These are phyloP conservation scores for Emiliania huxleyi DNA, from an alignment of 78 protist species.

Conservation along the genomic window DNA sequence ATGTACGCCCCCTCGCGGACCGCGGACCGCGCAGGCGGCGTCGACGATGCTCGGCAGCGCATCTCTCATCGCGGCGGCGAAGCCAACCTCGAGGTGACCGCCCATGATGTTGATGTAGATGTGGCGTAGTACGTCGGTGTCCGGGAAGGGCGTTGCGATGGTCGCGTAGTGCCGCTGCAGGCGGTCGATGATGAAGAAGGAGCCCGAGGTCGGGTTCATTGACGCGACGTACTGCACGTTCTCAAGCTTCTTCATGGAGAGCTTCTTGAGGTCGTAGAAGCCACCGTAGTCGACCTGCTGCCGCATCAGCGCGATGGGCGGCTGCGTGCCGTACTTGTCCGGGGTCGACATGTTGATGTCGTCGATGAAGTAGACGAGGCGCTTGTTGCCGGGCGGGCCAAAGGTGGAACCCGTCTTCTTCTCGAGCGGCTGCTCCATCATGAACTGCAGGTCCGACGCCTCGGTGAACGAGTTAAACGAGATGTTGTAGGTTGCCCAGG, in stretches of 20 bases:
- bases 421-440: slow-evolving; percentile 68
- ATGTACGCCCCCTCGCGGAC: slow-evolving; percentile 79
- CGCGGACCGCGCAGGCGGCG: slow-evolving; percentile 60
- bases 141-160: slow-evolving; percentile 69
- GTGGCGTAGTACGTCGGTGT: background rate
- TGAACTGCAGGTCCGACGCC: slow-evolving; percentile 28
- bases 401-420: slow-evolving; percentile 61
- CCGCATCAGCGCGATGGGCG: slow-evolving; percentile 74
- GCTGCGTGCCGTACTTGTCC: slow-evolving; percentile 87
- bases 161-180: slow-evolving; percentile 80
- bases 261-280: slow-evolving; percentile 70
- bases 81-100: slow-evolving; percentile 44
- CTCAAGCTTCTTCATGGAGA: slow-evolving; percentile 43
- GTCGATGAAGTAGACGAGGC: slow-evolving; percentile 71
- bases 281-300: slow-evolving; percentile 79
- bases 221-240: slow-evolving; percentile 63
- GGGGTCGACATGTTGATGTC: slow-evolving; percentile 84
- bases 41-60: background rate
- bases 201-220: slow-evolving; percentile 90
- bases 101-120: slow-evolving; percentile 48
- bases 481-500: slow-evolving; percentile 16
- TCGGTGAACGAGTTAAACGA: slow-evolving; percentile 79
- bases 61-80: background rate
- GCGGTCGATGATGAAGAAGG: slow-evolving; percentile 75
- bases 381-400: slow-evolving; percentile 73